Base-by-base conservation (phyloP, 768 basidiomycete genomes). In the Scleroderma citrinum region DNA sequence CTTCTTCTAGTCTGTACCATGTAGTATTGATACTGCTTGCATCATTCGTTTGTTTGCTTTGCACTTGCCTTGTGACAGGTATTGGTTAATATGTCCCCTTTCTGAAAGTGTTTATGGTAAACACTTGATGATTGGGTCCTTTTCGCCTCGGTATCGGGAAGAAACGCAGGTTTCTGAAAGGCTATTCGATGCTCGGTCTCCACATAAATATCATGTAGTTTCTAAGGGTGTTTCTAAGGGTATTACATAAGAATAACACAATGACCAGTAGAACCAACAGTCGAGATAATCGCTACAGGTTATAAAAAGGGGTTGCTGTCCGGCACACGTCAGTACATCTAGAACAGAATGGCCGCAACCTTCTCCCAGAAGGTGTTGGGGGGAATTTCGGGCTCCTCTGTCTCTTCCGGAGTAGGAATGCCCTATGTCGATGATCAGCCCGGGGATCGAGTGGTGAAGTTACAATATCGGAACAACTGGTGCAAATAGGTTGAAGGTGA, bases 331-430 rank as follows among this genome's bases (percentile, higher is more conserved):
- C 12, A 42, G 14, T 14, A 26, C 24, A 42, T 16, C 14, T 29
- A 54, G 50, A 54, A 54, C 21, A 54, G 20, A 16, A 31, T 13
- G 3, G 36, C 53, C 7, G 46, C 53, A 8, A 52, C 6, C 16
- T 54, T 51, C 38, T 51, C 16, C 50, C 44, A 51, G 42, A 54
- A 51, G 14, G 45, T 46, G 1, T 2, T 26, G 1, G 53, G 53
- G 1, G 53, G 53, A 29, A 44, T 44, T 29, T 54, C 46, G 31
- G 46, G 53, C 17, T 38, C 30, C 16, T 54, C 53, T 29, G 53
- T 54, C 21, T 54, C 53, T 26, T 51, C 53, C 7, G 32, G 30
- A 3, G 53, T 37, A 6, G 53, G 53, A 34, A 54, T 51, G 11
- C 53, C 53, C 53, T 54, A 13, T 12, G 8, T 29, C 26, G 26